Conservation (phyloP, 192 early-diverging fungal species). For the Coemansia sp. region DNA sequence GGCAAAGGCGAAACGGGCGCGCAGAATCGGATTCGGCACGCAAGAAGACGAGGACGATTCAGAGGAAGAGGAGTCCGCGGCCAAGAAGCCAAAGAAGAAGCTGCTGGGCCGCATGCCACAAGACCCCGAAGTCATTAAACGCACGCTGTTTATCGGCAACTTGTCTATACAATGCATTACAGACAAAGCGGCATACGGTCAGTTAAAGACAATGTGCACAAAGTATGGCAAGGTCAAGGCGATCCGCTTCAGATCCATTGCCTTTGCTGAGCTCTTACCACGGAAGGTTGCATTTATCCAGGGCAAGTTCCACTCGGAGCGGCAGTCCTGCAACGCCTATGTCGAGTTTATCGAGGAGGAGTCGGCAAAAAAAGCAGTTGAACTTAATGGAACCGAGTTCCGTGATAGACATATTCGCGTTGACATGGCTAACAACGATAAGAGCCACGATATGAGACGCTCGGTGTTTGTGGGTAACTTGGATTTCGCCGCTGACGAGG, state of each 20-base stretch:
- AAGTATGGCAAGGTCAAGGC: conserved; percentile 78
- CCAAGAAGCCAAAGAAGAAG: conserved; percentile 46
- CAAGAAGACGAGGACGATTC: conserved; percentile 25
- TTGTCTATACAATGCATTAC: conserved; percentile 69
- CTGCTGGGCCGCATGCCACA: conserved; percentile 45
- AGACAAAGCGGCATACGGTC: conserved; percentile 68
- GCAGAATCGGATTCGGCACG: conserved; percentile 23
- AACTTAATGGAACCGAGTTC: conserved; percentile 82
- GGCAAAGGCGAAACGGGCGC: conserved; percentile 42
- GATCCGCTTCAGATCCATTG: conserved; percentile 90
- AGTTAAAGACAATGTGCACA: conserved; percentile 70
- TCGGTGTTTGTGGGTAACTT: conserved; percentile 78
- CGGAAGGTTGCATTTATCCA: conserved; percentile 84
- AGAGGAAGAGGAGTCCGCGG: conserved; percentile 16
- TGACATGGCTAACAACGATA: conserved; percentile 61
- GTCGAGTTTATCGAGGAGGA: conserved; percentile 75
- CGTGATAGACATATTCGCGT: conserved; percentile 89
- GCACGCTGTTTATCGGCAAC: conserved; percentile 97
- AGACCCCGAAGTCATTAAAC: conserved; percentile 63
- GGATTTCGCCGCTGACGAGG: conserved; percentile 74
- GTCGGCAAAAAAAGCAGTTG: conserved; percentile 60
- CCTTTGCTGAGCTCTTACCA: conserved; percentile 49
- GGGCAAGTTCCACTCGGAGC: conserved; percentile 81
- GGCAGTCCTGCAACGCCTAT: conserved; percentile 89
- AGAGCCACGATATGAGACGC: conserved; percentile 75